Conservation (phyloP, 441 rosid genomes). For the Capsella rubella region DNA sequence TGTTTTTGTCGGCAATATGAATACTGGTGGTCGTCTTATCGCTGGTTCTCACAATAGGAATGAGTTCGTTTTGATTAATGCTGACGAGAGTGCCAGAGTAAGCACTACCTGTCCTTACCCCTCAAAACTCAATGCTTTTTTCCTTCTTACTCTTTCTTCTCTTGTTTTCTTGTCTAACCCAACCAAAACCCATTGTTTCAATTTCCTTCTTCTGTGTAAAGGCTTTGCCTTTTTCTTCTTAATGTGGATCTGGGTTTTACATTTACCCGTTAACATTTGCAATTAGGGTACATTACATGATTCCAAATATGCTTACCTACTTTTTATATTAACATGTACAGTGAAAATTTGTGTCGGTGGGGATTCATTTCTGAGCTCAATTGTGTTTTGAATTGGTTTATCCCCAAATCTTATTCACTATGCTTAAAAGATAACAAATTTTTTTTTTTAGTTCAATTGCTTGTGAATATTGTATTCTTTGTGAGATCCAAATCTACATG, state of each 20-base stretch:
- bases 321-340: slow-evolving; percentile 1
- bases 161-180: not conserved
- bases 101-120: slow-evolving; percentile 16
- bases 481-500: slow-evolving; percentile 2
- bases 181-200: slow-evolving; percentile 13
- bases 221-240: slow-evolving; percentile 19
- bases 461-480: not conserved
- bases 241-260: slow-evolving; percentile 38
- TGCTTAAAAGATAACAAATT: no score
- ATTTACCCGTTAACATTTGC: not conserved
- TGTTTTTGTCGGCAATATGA: slow-evolving; percentile 52
- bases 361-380: not conserved
- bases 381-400: not conserved
- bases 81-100: slow-evolving; percentile 87
- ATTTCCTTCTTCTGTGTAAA: slow-evolving; percentile 25
- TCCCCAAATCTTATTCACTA: not conserved
- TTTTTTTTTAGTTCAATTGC: not conserved
- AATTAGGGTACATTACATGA: slow-evolving; percentile 8
- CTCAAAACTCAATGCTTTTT: not conserved
- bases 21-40: slow-evolving; percentile 85
- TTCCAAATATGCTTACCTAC: not conserved
- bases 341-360: slow-evolving; percentile 41
- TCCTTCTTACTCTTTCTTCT: not conserved
- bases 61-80: slow-evolving; percentile 91
- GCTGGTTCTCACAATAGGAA: slow-evolving; percentile 98